Conservation (phyloP, 306 rosid species). For the Potentilla sterilis region DNA sequence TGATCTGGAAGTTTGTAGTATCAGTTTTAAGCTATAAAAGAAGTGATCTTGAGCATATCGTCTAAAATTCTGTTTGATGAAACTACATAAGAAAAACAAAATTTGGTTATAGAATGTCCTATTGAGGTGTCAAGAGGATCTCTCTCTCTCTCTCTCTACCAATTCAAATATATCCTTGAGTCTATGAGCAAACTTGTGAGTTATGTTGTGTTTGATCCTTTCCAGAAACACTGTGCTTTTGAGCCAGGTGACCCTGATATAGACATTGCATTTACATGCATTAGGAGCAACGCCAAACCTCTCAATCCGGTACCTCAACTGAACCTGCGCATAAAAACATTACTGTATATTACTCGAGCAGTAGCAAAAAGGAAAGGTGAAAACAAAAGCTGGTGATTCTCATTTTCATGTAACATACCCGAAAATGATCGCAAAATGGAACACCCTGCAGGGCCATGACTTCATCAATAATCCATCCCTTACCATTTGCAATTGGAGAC, state of each 20-base stretch:
- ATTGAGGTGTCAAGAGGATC: slow-evolving; percentile 36
- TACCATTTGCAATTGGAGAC: slow-evolving; percentile 30
- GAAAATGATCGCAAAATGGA: slow-evolving; percentile 63
- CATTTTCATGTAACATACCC: slow-evolving; percentile 33
- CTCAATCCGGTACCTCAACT: slow-evolving; percentile 61
- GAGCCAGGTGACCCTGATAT: slow-evolving; percentile 54
- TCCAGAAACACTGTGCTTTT: slow-evolving; percentile 62
- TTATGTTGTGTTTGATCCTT: slow-evolving; percentile 56
- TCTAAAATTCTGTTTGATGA: too few species aligned
- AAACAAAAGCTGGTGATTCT: not conserved
- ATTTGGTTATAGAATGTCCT: not conserved
- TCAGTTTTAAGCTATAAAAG: too few species aligned
- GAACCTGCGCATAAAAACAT: slow-evolving; percentile 45
- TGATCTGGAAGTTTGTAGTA: too few species aligned
- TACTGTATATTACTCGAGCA: not conserved
- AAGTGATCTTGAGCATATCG: too few species aligned
- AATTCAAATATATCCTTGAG: slow-evolving; percentile 51
- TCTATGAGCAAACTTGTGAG: slow-evolving; percentile 43
- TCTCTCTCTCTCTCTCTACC: slow-evolving; percentile 62
- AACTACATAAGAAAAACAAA: too few species aligned
- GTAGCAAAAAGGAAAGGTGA: not conserved
- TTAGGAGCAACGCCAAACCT: slow-evolving; percentile 40
- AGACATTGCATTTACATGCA: slow-evolving; percentile 60
- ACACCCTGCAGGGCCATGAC: slow-evolving; percentile 65
- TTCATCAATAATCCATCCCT: slow-evolving; percentile 67